Conservation (phyloP, 2,329 filamentous ascomycete species). For the Penicillium crustosum region DNA sequence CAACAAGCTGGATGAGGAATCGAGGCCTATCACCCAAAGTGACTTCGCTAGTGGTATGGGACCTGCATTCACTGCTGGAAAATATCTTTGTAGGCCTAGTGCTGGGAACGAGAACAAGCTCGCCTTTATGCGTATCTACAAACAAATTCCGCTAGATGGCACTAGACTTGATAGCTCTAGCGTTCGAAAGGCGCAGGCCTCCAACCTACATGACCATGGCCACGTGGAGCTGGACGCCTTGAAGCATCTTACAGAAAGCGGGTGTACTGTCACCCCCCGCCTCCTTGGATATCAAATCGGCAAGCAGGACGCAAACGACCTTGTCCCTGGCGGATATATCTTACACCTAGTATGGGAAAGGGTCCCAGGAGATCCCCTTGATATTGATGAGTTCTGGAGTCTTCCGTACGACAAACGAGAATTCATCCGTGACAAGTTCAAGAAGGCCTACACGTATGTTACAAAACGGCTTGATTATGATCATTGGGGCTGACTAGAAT, state of each 20-base stretch:
- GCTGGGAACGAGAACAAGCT: too few relatives aligned
- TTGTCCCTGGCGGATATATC: constrained; percentile 2
- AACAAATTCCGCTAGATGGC: too few relatives aligned
- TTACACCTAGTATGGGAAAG: not conserved
- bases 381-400: not conserved
- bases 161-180: too few relatives aligned
- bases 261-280: not conserved
- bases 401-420: not conserved
- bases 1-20: not conserved
- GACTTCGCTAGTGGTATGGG: not conserved
- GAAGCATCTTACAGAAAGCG: not conserved
- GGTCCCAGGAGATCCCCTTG: not conserved
- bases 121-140: too few relatives aligned
- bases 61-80: not conserved
- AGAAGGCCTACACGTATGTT: not conserved
- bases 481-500: not conserved
- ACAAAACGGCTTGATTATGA: not conserved
- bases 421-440: not conserved
- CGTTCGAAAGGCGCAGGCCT: too few relatives aligned
- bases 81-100: not conserved
- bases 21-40: not conserved
- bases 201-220: too few relatives aligned
- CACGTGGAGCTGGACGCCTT: not conserved
- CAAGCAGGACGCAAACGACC: not conserved
- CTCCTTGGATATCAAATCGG: not conserved